Evolutionary conservation across 1,284 basidiomycete species (phyloP), one percentile per base, ranked within the genome.

Genomic region (Hymenochaete sp.): DNA sequence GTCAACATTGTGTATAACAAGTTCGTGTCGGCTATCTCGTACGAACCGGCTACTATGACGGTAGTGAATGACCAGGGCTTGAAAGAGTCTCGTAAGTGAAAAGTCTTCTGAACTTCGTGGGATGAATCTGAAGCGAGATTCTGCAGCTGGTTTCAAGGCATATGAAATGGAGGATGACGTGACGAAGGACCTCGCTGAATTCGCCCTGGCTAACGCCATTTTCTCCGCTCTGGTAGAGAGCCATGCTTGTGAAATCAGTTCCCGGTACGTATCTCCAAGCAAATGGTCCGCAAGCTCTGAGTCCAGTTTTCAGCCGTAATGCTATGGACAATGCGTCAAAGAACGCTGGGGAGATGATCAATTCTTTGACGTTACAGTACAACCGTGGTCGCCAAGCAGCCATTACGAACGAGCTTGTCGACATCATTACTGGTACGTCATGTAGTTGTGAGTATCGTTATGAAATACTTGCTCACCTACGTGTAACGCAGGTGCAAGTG

Each of bases 291-390:
- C 28, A 9, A 31, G 14, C 28, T 14, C 28, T 14, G 28, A 31
- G 10, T 31, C 14, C 10, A 10, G 55, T 38, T 55, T 52, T 21
- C 49, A 77, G 92, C 67, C 87, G 95, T 57, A 98, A 96, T 59
- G 95, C 96, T 62, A 99, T 99, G 95, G 95, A 98, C 81, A 98
- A 95, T 62, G 96, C 95, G 43, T 95, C 93, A 55, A 98, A 93
- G 83, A 98, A 98, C 68, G 96, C 95, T 48, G 75, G 71, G 43
- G 91, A 93, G 66, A 93, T 95, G 91, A 93, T 93, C 59, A 68
- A 67, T 54, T 68, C 73, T 43, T 74, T 96, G 49, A 85, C 87
- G 64, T 88, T 95, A 81, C 77, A 93, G 67, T 95, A 95, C 81
- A 98, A 98, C 71, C 89, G 95, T 79, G 93, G 93, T 76, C 92